Conservation (phyloP, 257 asterid genomes). For the Cinchona pubescens region DNA sequence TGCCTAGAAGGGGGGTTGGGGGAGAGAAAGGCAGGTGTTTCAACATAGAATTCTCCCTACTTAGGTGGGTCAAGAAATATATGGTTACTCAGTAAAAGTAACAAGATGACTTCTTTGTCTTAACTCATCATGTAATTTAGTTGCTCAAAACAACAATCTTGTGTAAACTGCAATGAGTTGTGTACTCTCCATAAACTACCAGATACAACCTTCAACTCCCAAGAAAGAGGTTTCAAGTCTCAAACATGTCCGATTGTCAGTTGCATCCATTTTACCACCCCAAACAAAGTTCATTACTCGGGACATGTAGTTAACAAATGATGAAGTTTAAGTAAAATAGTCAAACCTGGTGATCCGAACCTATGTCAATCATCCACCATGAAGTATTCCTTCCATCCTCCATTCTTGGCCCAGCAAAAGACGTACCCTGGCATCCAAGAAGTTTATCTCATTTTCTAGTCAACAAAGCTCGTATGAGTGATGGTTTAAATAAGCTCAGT, state of each 20-base stretch:
- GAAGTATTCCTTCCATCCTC: conserved; percentile 63
- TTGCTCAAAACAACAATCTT: not conserved
- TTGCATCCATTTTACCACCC: not conserved
- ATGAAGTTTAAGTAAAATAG: not conserved
- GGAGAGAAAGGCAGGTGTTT: too few relatives aligned
- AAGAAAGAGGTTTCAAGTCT: not conserved
- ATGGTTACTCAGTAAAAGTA: not conserved
- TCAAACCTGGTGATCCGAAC: conserved; percentile 85
- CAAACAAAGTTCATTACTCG: not conserved
- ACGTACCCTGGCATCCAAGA: conserved; percentile 60
- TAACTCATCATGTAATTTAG: not conserved
- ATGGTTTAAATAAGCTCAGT: not conserved
- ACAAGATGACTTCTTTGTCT: not conserved
- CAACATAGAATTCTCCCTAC: not conserved
- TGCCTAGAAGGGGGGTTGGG: not conserved
- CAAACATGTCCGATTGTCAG: not conserved
- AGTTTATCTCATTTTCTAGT: conserved; percentile 3
- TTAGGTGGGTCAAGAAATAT: not conserved
- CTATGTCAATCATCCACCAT: conserved; percentile 97
- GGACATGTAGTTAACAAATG: not conserved
- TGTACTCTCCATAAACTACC: not conserved
- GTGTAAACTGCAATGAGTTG: not conserved
- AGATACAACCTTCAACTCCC: not conserved
- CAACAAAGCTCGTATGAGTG: conserved; percentile 10
- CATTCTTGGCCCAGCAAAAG: conserved; percentile 80